A percentile compares a stretch with the other conserved stretches of the same genome.
Evolutionary conservation across 305 asterid species (phyloP).

Genomic region (Fraxinus floribunda): DNA sequence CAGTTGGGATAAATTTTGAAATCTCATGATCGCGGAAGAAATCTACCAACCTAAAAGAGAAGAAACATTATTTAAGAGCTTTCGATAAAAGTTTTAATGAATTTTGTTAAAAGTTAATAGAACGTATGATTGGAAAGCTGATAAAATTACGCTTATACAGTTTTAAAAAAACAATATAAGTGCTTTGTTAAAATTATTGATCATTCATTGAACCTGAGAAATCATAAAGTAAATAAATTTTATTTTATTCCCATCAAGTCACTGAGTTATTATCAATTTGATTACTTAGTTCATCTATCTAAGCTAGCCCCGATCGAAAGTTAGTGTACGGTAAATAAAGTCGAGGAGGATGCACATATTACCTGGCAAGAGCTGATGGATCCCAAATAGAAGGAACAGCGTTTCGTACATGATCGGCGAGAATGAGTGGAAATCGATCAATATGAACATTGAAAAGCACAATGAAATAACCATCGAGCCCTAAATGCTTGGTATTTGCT

Average conservation of each 20-base stretch:
- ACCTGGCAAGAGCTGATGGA: constrained; percentile 89
- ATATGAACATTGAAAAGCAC: constrained; percentile 54
- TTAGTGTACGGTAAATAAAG: neutral
- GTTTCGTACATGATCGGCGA: constrained; percentile 56
- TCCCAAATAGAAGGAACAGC: constrained; percentile 90
- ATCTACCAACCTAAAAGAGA: neutral
- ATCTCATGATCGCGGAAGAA: neutral
- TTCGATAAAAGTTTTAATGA: too few species aligned
- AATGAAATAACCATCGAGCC: constrained; percentile 76
- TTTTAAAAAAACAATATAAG: neutral
- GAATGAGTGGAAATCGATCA: constrained; percentile 66
- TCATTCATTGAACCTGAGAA: neutral
- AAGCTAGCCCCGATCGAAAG: too few species aligned
- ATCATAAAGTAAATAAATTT: neutral
- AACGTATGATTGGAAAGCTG: too few species aligned
- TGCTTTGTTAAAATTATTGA: neutral
- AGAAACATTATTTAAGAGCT: neutral
- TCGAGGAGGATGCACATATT: neutral
- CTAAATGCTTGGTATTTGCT: constrained; percentile 51
- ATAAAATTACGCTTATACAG: too few species aligned
- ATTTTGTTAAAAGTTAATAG: neutral
- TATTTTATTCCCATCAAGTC: neutral
- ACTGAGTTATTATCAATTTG: neutral
- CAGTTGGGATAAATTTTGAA: too few species aligned
- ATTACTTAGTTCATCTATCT: neutral